Evolutionary conservation across 2,329 filamentous ascomycete genomes (phyloP).

Genomic region (Colletotrichum liriopes): DNA sequence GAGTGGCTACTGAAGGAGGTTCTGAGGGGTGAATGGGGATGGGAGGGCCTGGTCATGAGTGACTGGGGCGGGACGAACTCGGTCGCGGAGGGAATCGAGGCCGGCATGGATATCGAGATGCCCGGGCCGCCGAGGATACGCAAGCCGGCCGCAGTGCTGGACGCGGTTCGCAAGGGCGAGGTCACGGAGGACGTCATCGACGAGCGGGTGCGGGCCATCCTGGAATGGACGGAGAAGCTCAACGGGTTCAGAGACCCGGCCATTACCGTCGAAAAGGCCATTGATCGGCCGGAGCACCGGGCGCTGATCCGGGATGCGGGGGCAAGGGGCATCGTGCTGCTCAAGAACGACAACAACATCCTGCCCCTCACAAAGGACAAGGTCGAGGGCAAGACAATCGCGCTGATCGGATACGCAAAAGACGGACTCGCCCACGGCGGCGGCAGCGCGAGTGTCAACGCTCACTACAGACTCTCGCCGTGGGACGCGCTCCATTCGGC

Average conservation of each 20-base stretch:
- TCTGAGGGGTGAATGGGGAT: constrained; percentile 82
- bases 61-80: constrained; percentile 81
- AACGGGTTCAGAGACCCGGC: constrained; percentile 53
- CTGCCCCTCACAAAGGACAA: constrained; percentile 67
- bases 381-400: constrained; percentile 57
- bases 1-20: constrained; percentile 72
- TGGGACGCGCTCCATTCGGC: constrained; percentile 70
- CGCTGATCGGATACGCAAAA: constrained; percentile 43
- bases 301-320: constrained; percentile 69
- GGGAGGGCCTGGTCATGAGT: constrained; percentile 83
- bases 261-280: constrained; percentile 52
- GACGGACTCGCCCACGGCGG: constrained; percentile 62
- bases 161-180: constrained; percentile 47
- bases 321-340: constrained; percentile 74
- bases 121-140: constrained; percentile 62
- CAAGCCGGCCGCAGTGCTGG: constrained; percentile 45
- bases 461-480: constrained; percentile 65
- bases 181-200: constrained; percentile 44
- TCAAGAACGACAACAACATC: constrained; percentile 78
- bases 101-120: constrained; percentile 80
- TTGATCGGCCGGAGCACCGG: constrained; percentile 68
- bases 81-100: constrained; percentile 80
- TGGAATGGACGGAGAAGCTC: constrained; percentile 49
- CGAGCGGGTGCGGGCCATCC: constrained; percentile 51
- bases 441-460: constrained; percentile 53